Base-by-base conservation (phyloP, 1,139 yeast genomes). In the Kodamaea plutei region DNA sequence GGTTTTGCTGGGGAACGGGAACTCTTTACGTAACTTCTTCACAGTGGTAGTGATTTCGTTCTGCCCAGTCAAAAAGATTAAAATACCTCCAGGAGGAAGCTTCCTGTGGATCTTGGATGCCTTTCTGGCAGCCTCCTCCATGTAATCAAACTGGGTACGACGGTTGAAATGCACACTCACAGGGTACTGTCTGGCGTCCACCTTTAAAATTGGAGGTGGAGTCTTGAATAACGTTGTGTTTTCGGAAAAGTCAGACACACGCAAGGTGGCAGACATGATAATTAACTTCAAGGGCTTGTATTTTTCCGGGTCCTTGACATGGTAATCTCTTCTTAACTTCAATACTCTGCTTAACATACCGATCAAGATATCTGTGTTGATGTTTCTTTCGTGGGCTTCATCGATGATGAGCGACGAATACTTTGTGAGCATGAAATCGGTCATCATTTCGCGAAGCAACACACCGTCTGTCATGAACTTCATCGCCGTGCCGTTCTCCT, bases 391-490 rank as follows among this genome's bases (percentile, higher is more conserved):
- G 55, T 93, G 99, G 0, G 99, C 99, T 58, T 91, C 99, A 63
- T 93, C 99, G 38, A 93, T 85, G 20, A 93, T 73, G 25, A 93
- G 69, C 1, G 84, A 80, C 1, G 96, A 87, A 53, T 93, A 93
- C 50, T 84, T 85, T 21, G 74, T 69, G 29, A 93, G 64, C 42
- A 81, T 60, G 43, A 91, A 82, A 48, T 93, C 98, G 1, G 76
- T 64, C 80, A 91, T 82, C 82, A 93, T 79, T 56, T 93, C 99
- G 45, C 97, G 70, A 20, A 93, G 61, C 32, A 93, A 61, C 25
- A 93, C 96, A 76, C 99, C 99, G 66, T 93, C 99, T 2, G 99
- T 93, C 98, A 93, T 91, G 50, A 91, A 89, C 55, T 93, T 93
- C 55, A 93, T 55, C 4, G 84, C 83, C 0, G 98, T 93, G 12